Evolutionary conservation across 2,329 filamentous ascomycete genomes (phyloP), one percentile per base, ranked within the genome.

Genomic region (Nothophoma quercina): DNA sequence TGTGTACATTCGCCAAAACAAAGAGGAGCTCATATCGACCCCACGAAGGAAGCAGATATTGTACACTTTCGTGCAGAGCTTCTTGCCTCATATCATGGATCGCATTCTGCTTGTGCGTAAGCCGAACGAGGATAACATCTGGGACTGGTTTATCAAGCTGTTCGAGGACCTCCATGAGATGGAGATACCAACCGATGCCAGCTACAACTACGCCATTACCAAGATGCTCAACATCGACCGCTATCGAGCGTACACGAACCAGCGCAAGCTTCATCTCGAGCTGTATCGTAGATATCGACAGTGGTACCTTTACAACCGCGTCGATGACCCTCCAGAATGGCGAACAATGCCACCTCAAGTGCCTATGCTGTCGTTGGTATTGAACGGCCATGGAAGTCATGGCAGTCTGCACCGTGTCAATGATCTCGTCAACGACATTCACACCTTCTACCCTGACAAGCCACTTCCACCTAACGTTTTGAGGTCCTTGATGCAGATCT

Each of bases 171-270:
- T 74, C 5, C 52, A 56, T 5, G 29, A 41, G 10, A 30, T 69
- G 5, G 42, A 51, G 1, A 58, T 73, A 28, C 59, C 62, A 13
- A 58, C 54, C 8, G 29, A 47, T 6, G 43, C 43, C 19, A 61
- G 61, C 51, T 73, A 72, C 39, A 64, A 72, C 32, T 59, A 63
- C 41, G 56, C 64, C 4, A 67, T 74, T 18, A 46, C 46, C 6
- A 29, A 40, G 15, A 65, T 72, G 51, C 25, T 72, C 15, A n/a
- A 56, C 1, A 44, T 68, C n/a, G 64, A 63, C 12, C 58, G 63
- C n/a, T 71, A 72, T 36, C 60, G 55, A 36, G 16, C 36, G 15
- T 73, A 72, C 46, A 66, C 55, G 13, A 65, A 69, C 39, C 39
- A 62, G 21, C 57, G 52, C 1, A 72, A 70, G 47, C 43, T 64